phyloP scores from a whole-genome alignment of 208 protist genomes.

The Leishmania martiniquensis region DNA sequence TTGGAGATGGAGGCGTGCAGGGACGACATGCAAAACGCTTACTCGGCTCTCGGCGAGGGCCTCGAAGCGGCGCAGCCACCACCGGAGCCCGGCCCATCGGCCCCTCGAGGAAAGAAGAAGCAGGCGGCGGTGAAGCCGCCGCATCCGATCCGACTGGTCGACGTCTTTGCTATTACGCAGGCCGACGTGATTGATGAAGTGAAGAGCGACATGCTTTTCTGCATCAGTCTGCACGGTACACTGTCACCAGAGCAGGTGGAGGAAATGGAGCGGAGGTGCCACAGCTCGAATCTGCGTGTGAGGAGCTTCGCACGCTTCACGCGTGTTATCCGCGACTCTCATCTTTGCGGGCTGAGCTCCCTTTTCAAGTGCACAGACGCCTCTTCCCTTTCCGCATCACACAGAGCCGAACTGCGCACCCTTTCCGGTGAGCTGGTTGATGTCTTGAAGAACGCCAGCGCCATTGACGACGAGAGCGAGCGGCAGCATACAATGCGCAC shows the following conservation, averaged over 20 bases:
- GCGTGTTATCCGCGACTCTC: conserved; percentile 10
- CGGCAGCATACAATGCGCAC: conserved; percentile 59
- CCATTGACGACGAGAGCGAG: conserved; percentile 72
- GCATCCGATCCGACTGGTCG: conserved; percentile 12
- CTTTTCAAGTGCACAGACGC: conserved; percentile 38
- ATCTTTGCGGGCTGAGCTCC: not conserved
- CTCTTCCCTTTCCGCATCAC: conserved; percentile 45
- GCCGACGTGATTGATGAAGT: conserved; percentile 64
- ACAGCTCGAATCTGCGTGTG: conserved; percentile 39
- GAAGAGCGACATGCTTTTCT: conserved; percentile 73
- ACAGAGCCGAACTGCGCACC: conserved; percentile 33
- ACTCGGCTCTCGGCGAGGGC: conserved; percentile 27
- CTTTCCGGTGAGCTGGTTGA: conserved; percentile 50
- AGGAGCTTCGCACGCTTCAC: conserved; percentile 57
- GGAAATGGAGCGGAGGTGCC: conserved; percentile 19
- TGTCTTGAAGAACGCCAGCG: conserved; percentile 62
- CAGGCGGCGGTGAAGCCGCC: conserved; percentile 15
- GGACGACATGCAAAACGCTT: conserved; percentile 37
- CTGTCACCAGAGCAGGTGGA: conserved; percentile 27
- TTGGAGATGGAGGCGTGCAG: conserved; percentile 26
- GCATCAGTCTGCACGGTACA: conserved; percentile 51
- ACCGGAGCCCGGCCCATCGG: conserved; percentile 4
- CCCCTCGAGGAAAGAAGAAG: conserved; percentile 22
- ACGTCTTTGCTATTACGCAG: conserved; percentile 34
- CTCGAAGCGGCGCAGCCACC: conserved; percentile 11